These are phyloP conservation scores for Globisporangium solare DNA, from an alignment of 352 stramenopile species.

Conservation along the genomic window DNA sequence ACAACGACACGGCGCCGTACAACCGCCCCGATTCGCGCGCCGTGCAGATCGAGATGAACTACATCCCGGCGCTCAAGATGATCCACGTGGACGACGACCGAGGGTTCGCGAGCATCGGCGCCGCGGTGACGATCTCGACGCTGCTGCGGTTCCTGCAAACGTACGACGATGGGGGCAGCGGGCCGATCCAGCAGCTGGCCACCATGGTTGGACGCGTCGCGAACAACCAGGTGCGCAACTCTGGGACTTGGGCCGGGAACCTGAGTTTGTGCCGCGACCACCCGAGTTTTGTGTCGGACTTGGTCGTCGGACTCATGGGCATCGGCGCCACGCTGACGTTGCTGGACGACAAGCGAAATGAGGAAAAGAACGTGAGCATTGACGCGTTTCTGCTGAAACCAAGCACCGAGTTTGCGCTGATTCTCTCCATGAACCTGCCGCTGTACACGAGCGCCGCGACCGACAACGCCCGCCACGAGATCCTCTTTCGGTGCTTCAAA, in stretches of 20 bases:
- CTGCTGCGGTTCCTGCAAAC: conserved; percentile 75
- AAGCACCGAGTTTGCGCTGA: conserved; percentile 16
- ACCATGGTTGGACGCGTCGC: conserved; percentile 37
- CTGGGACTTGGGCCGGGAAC: conserved; percentile 15
- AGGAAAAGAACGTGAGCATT: conserved; percentile 15
- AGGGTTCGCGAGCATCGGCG: conserved; percentile 42
- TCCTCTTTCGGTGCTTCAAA: conserved; percentile 37
- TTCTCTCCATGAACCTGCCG: conserved; percentile 34
- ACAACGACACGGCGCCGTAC: conserved; percentile 47
- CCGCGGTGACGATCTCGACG: conserved; percentile 60
- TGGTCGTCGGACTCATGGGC: conserved; percentile 53
- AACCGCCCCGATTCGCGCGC: conserved; percentile 51
- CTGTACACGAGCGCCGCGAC: conserved; percentile 23
- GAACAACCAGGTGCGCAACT: conserved; percentile 58
- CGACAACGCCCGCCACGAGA: not conserved
- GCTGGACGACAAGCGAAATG: conserved; percentile 56
- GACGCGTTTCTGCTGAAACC: conserved; percentile 22
- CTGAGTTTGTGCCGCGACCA: conserved; percentile 36
- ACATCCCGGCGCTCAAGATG: conserved; percentile 48
- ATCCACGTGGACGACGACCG: conserved; percentile 10
- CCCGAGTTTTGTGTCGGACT: conserved; percentile 47
- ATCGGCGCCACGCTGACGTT: conserved; percentile 73
- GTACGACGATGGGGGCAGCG: conserved; percentile 70
- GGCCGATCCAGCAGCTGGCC: conserved; percentile 25
- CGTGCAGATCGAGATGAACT: conserved; percentile 25